A percentile compares a stretch with the other conserved stretches of the same genome.
phyloP scores from a whole-genome alignment of 2,329 filamentous ascomycete genomes.

The Penicillium sp. region DNA sequence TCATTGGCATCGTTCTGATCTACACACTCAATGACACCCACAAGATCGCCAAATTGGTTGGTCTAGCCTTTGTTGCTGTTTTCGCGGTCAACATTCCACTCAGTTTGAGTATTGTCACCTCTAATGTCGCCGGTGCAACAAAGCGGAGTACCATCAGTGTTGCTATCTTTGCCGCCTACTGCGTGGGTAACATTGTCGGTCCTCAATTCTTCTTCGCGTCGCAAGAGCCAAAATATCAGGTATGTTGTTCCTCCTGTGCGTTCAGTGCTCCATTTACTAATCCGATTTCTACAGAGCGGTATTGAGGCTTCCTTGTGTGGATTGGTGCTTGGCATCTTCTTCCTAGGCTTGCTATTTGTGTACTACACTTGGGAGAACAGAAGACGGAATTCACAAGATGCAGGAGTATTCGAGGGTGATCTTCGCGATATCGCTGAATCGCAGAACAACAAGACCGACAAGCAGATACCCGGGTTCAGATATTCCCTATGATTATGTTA shows the following conservation, averaged over 20 bases:
- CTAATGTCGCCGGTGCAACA: slow-evolving; percentile 38
- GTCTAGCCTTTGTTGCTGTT: slow-evolving; percentile 31
- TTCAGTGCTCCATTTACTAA: neutral
- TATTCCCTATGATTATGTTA: slow-evolving; percentile 24
- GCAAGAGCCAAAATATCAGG: slow-evolving; percentile 34
- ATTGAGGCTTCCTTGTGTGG: slow-evolving; percentile 34
- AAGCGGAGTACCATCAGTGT: slow-evolving; percentile 41
- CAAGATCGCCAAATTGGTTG: slow-evolving; percentile 29
- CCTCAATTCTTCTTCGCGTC: slow-evolving; percentile 34
- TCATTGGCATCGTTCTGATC: slow-evolving; percentile 36
- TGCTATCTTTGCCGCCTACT: slow-evolving; percentile 51
- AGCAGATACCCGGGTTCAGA: slow-evolving; percentile 35
- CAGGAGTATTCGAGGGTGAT: slow-evolving; percentile 20
- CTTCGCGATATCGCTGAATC: slow-evolving; percentile 27
- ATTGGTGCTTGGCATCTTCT: slow-evolving; percentile 29
- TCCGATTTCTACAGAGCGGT: slow-evolving; percentile 26
- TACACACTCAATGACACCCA: slow-evolving; percentile 28
- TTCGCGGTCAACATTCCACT: slow-evolving; percentile 38
- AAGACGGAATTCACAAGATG: slow-evolving; percentile 29
- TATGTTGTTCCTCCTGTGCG: slow-evolving; percentile 9
- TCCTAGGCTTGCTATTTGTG: slow-evolving; percentile 27
- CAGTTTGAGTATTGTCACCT: slow-evolving; percentile 34
- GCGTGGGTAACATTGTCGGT: slow-evolving; percentile 35
- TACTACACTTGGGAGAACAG: slow-evolving; percentile 35
- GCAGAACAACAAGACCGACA: slow-evolving; percentile 35